These are phyloP conservation scores for Corrigiola litoralis DNA, from an alignment of 179 eudicot genomes.

Conservation along the genomic window DNA sequence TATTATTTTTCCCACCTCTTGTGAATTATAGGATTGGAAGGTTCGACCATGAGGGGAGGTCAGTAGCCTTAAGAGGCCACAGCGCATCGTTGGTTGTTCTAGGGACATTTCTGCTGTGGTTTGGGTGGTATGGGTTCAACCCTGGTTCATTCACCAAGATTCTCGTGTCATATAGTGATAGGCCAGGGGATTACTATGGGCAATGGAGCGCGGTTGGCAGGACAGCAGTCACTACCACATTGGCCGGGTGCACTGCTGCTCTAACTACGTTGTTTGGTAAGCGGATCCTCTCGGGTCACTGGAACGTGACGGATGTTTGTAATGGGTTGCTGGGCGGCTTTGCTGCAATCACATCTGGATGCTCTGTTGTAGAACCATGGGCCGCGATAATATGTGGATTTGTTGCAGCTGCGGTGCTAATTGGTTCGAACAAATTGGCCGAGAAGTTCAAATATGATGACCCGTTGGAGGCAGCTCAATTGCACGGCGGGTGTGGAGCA, in stretches of 20 bases:
- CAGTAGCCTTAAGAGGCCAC: constrained; percentile 32
- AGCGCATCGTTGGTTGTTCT: constrained; percentile 39
- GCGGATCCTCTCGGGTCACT: constrained; percentile 34
- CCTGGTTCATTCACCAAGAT: constrained; percentile 44
- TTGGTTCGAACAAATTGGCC: constrained; percentile 38
- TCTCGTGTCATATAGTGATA: constrained; percentile 21
- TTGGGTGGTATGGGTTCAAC: constrained; percentile 53
- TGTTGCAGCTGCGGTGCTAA: constrained; percentile 44
- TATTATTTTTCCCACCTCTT: no score
- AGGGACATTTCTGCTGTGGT: constrained; percentile 46
- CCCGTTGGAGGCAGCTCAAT: constrained; percentile 52
- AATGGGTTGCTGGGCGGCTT: constrained; percentile 48
- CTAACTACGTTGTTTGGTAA: constrained; percentile 40
- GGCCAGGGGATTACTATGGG: constrained; percentile 42
- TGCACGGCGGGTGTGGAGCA: constrained; percentile 49
- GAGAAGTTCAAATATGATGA: constrained; percentile 36
- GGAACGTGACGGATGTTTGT: constrained; percentile 47
- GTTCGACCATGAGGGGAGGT: constrained; percentile 34
- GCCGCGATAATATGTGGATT: constrained; percentile 47
- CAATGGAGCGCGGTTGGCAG: constrained; percentile 45
- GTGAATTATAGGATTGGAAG: no score
- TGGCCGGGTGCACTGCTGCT: constrained; percentile 45
- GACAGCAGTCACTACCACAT: constrained; percentile 53
- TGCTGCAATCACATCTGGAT: constrained; percentile 45
- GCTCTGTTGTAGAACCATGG: constrained; percentile 51